Evolutionary conservation across 441 rosid genomes (phyloP), one percentile per base, ranked within the genome.

Genomic region (Heliophila coronopifolia): DNA sequence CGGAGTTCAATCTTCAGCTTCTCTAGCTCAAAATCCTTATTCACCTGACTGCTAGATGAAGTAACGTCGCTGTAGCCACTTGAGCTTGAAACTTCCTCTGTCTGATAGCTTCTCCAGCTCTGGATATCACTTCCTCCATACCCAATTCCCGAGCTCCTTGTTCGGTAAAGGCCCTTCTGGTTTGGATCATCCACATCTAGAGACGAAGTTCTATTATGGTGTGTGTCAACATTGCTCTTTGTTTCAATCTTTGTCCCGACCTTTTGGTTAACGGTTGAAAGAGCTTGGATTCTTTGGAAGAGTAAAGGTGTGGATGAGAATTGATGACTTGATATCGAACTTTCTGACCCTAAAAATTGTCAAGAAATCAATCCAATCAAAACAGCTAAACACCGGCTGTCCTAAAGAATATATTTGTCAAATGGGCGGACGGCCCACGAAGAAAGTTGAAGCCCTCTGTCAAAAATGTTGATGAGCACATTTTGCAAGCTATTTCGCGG

Each of bases 1-100:
- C 91, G 86, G 13, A 91, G 93, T 59, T 87, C 95, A 63, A 64
- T 67, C 75, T 86, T 87, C 32, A 91, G 76, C 72, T 84, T 87
- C 77, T 91, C 96, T 53, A 91, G 51, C 80, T 91, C 98, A 55
- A 73, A 81, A 65, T 70, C 70, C 27, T 80, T 45, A 55, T 71
- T 65, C 49, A 17, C 69, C 76, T 64, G 83, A 51, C 73, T 63
- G 32, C 47, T 79, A 24, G 60, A 69, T 8, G 75, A 67, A 61
- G 77, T 66, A 71, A 44, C 62, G 12, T 76, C 80, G 5, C 74
- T 60, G 16, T 54, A 54, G 20, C 31, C 71, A 58, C 79, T 84
- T 50, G 83, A 77, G 65, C 66, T 66, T 68, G 73, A 78, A 30
- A 74, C 64, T 13, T 54, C 77, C 31, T 64, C 79, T 0, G 72